Evolutionary conservation across 1,284 basidiomycete genomes (phyloP).

Genomic region (Heterobasidion annosum): DNA sequence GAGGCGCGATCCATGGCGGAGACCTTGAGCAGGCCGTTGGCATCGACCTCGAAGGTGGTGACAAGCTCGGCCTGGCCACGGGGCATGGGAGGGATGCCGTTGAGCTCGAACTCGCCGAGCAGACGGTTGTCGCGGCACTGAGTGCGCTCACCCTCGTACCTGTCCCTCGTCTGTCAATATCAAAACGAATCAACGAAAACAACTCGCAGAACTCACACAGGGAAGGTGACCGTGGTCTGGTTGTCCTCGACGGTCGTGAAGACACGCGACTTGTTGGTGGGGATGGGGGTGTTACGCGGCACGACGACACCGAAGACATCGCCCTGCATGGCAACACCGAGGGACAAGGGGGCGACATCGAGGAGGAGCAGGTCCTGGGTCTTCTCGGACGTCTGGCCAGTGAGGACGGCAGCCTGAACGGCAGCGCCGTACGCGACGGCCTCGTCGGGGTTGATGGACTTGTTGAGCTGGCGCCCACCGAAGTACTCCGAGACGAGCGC

Average conservation of each 20-base stretch:
- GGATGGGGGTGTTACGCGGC: constrained; percentile 95
- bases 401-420: constrained; percentile 94
- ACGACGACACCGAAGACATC: constrained; percentile 96
- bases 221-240: constrained; percentile 97
- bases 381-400: constrained; percentile 93
- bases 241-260: constrained; percentile 99
- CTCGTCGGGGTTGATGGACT: constrained; percentile 96
- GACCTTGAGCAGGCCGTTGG: constrained; percentile 94
- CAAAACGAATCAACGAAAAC: constrained; percentile 3
- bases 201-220: constrained; percentile 55
- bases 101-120: constrained; percentile 96
- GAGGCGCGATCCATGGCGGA: constrained; percentile 92
- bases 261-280: constrained; percentile 91
- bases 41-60: constrained; percentile 95
- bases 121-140: constrained; percentile 96
- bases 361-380: constrained; percentile 92
- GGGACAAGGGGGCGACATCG: constrained; percentile 92
- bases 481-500: constrained; percentile 98
- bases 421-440: constrained; percentile 95
- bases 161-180: constrained; percentile 14
- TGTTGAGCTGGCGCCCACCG: constrained; percentile 95
- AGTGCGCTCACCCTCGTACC: constrained; percentile 95
- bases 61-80: constrained; percentile 95
- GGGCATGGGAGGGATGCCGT: constrained; percentile 93
- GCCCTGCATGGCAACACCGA: constrained; percentile 98